phyloP scores from a whole-genome alignment of 257 asterid genomes.

The Jasminum sambac region DNA sequence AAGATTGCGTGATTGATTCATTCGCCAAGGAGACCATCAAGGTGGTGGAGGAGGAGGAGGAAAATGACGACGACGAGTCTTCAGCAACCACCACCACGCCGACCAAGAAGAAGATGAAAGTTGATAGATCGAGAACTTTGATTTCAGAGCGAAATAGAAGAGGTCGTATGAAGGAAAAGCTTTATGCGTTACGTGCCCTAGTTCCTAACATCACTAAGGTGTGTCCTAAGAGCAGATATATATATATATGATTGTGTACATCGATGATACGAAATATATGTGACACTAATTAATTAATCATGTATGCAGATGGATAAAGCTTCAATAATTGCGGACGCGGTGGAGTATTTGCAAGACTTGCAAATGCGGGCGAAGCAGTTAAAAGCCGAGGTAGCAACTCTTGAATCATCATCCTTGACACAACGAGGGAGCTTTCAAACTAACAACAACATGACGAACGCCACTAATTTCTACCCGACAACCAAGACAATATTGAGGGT shows the following conservation, averaged over 20 bases:
- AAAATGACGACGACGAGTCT: constrained; percentile 34
- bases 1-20: constrained; percentile 4
- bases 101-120: constrained; percentile 27
- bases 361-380: constrained; percentile 62
- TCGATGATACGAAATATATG: too few relatives aligned
- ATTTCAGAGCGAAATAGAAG: constrained; percentile 74
- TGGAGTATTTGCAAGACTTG: constrained; percentile 57
- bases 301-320: constrained; percentile 82
- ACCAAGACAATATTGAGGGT: constrained; percentile 64
- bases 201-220: constrained; percentile 91
- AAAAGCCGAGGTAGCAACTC: constrained; percentile 49
- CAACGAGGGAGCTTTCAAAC: constrained; percentile 22
- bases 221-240: neutral
- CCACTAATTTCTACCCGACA: constrained; percentile 27
- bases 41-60: constrained; percentile 21
- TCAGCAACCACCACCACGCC: constrained; percentile 29
- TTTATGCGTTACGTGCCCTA: constrained; percentile 72
- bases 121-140: constrained; percentile 63
- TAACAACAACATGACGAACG: constrained; percentile 18
- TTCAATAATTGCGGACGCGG: constrained; percentile 79
- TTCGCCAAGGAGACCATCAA: constrained; percentile 4
- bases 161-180: constrained; percentile 86
- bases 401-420: constrained; percentile 41
- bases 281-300: too few relatives aligned
- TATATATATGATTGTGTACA: too few relatives aligned